Percentiles rank a stretch among this genome's conserved stretches.
Evolutionary conservation across 129 eudicot genomes (phyloP).

Genomic region (Mikania micrantha): DNA sequence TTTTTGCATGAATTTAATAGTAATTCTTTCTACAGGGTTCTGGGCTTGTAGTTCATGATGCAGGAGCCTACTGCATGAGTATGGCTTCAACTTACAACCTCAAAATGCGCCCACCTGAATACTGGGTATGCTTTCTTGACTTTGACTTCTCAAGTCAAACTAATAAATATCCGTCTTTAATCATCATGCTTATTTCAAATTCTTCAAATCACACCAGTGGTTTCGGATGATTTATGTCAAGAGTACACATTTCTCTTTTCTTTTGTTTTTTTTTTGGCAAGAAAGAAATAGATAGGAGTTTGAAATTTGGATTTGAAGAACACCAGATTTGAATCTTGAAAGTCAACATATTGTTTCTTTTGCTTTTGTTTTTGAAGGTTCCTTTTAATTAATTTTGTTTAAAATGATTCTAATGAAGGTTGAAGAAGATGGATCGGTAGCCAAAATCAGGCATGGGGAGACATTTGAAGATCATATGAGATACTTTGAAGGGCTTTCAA

Average conservation of each 20-base stretch:
- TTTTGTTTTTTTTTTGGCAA: neutral
- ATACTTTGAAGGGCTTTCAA: constrained; percentile 67
- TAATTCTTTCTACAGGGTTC: constrained; percentile 47
- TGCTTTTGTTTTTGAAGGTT: neutral
- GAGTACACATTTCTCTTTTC: neutral
- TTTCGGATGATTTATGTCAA: neutral
- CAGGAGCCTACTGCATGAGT: constrained; percentile 99
- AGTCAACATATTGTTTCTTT: neutral
- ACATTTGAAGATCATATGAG: constrained; percentile 90
- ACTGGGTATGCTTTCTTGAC: constrained; percentile 56
- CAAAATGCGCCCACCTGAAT: constrained; percentile 96
- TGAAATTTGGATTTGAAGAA: neutral
- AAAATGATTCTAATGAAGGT: constrained; percentile 36
- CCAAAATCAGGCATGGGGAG: constrained; percentile 87
- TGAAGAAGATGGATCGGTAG: constrained; percentile 79
- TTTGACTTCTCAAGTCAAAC: constrained; percentile 11
- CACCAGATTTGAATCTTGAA: neutral
- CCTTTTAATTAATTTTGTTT: neutral
- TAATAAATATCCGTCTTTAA: neutral
- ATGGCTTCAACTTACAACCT: constrained; percentile 97
- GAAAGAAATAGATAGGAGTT: neutral
- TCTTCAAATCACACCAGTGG: neutral
- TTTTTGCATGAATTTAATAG: neutral
- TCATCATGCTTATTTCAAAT: neutral
- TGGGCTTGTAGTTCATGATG: constrained; percentile 95